phyloP scores from a whole-genome alignment of 768 basidiomycete species.

The Tricholoma furcatifolium region DNA sequence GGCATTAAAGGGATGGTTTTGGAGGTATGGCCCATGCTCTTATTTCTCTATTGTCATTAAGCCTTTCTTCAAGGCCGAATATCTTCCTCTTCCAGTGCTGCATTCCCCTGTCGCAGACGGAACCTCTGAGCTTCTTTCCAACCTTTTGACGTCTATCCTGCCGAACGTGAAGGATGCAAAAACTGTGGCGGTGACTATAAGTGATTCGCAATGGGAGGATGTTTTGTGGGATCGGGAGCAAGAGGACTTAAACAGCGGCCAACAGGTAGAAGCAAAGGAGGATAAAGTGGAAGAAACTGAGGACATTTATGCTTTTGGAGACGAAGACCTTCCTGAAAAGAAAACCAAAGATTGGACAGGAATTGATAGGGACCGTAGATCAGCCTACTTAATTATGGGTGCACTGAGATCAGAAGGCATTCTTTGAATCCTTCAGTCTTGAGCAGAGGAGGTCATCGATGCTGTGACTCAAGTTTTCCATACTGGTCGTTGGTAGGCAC shows the following conservation, averaged over 20 bases:
- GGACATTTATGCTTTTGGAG: conserved; percentile 62
- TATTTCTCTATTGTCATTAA: background rate
- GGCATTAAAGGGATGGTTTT: conserved; percentile 81
- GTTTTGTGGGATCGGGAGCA: conserved; percentile 76
- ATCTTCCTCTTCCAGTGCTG: conserved; percentile 72
- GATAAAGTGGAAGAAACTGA: conserved; percentile 32
- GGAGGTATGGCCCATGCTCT: conserved; percentile 47
- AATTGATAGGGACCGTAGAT: conserved; percentile 74
- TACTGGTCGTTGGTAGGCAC: no score
- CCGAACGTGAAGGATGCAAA: conserved; percentile 73
- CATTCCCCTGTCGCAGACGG: conserved; percentile 64
- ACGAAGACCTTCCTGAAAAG: conserved; percentile 48
- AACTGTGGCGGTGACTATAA: conserved; percentile 76
- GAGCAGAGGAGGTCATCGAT: background rate
- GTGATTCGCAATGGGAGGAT: conserved; percentile 79
- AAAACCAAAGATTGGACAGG: conserved; percentile 73
- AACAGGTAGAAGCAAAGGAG: conserved; percentile 19
- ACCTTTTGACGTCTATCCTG: conserved; percentile 70
- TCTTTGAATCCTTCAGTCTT: conserved; percentile 28
- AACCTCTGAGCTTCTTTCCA: conserved; percentile 71
- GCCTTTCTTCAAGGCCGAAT: conserved; percentile 60
- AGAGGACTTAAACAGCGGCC: conserved; percentile 35
- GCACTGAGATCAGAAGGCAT: conserved; percentile 73
- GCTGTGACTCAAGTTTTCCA: background rate
- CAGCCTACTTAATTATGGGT: conserved; percentile 78